Base-by-base conservation (phyloP, 352 stramenopile species). In the Pythium biforme region DNA sequence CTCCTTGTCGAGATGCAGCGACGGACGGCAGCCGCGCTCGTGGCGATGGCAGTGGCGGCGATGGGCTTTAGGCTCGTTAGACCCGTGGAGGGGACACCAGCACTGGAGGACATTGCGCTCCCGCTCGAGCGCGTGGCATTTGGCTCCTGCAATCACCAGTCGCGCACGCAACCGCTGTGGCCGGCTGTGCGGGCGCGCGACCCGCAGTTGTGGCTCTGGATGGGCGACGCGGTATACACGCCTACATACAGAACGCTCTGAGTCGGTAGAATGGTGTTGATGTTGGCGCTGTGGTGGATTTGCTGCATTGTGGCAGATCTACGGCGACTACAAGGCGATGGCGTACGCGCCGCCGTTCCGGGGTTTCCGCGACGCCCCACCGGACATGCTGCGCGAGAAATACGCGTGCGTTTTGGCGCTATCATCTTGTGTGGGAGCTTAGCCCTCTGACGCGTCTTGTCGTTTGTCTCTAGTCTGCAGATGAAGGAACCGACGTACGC, bases 181-280 rank as follows among this genome's bases (percentile, higher is more conserved):
- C 43, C 64, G 0, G 11, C 31, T 6, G 67, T 79, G 31, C 52
- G 46, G 9, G 61, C 54, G 9, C 43, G 20, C 2, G 43, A 74
- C 2, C 68, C 69, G 25, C 59, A 79, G 25, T 57, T 79, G n/a
- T 79, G 64, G 64, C n/a, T 79, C 53, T 79, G 72, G 72, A 68
- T 72, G 55, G 72, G 72, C 47, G 68, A 79, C 25, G 64, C 60
- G 20, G 70, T 75, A n/a, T n/a, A 7, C 37, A 34, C 31, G 31
- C n/a, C n/a, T n/a, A n/a, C n/a, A n/a, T n/a, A n/a, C n/a, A n/a
- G n/a, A n/a, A n/a, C n/a, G n/a, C n/a, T n/a, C n/a, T n/a, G n/a
- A n/a, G n/a, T n/a, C n/a, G n/a, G n/a, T n/a, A n/a, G n/a, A 5
- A 10, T 37, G 31, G 31, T 37, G 31, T 12, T 37, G n/a, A n/a